Evolutionary conservation across 2,329 filamentous ascomycete species (phyloP), one percentile per base, ranked within the genome.

Genomic region (Incumbomyces delicatus): DNA sequence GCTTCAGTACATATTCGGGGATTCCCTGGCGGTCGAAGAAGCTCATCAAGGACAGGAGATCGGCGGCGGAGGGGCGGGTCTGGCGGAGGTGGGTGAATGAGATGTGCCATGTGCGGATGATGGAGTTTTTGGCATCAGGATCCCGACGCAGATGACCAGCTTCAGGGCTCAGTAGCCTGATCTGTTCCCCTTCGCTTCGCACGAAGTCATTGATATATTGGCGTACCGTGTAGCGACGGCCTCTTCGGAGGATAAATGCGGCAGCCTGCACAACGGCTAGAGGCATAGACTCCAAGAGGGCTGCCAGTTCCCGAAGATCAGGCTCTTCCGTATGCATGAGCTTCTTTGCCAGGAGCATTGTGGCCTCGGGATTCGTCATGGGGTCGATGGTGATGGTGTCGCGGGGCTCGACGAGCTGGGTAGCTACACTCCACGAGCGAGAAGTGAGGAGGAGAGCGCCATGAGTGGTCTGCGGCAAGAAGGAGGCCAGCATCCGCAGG

Each of bases 211-310:
- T n/a, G n/a, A n/a, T n/a, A n/a, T n/a, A n/a, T n/a, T n/a, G n/a
- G 64, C 57, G 48, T n/a, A n/a, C n/a, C n/a, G n/a, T n/a, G n/a
- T n/a, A n/a, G n/a, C n/a, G 64, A 65, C 1, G 62, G 61, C 17
- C 65, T 59, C 39, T 61, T 58, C 61, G 55, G 64, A 1, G 62
- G 64, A 4, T 49, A 17, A 17, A 62, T n/a, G 35, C 62, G 55
- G 2, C 55, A 55, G 61, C 61, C 18, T 64, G 62, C 1, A 46
- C 52, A 16, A 64, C 61, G 0, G 60, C 62, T 2, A 65, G 33
- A 6, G 62, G 62, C 1, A 65, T 58, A 51, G 41, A 59, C 0
- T 53, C 51, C 2, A 63, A 50, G n/a, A 48, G 48, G 2, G 51
- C 27, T 7, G 62, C 52, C 1, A 65, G 53, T 6, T 44, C 11